Evolutionary conservation across 352 stramenopile genomes (phyloP).

Genomic region (Pythium diclinum): DNA sequence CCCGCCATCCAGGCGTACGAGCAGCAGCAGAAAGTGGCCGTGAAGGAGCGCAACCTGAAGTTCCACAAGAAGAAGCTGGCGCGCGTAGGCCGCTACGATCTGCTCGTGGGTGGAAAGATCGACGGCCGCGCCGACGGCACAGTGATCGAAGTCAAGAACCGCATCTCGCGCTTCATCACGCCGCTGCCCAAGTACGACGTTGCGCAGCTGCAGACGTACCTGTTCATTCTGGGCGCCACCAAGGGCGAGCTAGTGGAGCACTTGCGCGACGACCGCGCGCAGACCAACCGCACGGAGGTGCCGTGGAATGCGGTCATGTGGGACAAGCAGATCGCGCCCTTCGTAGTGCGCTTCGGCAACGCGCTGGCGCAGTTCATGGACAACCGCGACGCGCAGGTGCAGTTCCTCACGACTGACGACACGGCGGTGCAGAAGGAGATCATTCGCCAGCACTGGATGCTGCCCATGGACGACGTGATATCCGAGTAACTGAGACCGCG

Average conservation of each 20-base stretch:
- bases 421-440: conserved; percentile 57
- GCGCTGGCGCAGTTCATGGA: conserved; percentile 77
- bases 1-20: conserved; percentile 74
- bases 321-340: conserved; percentile 60
- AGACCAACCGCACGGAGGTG: conserved; percentile 71
- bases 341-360: conserved; percentile 62
- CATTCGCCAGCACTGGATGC: conserved; percentile 66
- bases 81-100: conserved; percentile 38
- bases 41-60: conserved; percentile 68
- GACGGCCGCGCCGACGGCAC: conserved; percentile 72
- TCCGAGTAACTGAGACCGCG: not conserved
- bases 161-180: conserved; percentile 61
- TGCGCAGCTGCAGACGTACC: conserved; percentile 80
- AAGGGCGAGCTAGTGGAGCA: conserved; percentile 84
- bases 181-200: conserved; percentile 80
- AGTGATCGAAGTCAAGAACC: conserved; percentile 86
- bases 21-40: conserved; percentile 43
- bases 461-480: conserved; percentile 13
- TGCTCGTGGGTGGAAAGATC: conserved; percentile 82
- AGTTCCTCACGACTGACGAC: conserved; percentile 46
- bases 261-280: conserved; percentile 44
- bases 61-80: conserved; percentile 76
- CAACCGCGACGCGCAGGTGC: conserved; percentile 44
- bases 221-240: conserved; percentile 64
- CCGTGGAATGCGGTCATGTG: conserved; percentile 67